Conservation (phyloP, 805 yeast species). For the Saccharomycopsis oosterbeekiorum region DNA sequence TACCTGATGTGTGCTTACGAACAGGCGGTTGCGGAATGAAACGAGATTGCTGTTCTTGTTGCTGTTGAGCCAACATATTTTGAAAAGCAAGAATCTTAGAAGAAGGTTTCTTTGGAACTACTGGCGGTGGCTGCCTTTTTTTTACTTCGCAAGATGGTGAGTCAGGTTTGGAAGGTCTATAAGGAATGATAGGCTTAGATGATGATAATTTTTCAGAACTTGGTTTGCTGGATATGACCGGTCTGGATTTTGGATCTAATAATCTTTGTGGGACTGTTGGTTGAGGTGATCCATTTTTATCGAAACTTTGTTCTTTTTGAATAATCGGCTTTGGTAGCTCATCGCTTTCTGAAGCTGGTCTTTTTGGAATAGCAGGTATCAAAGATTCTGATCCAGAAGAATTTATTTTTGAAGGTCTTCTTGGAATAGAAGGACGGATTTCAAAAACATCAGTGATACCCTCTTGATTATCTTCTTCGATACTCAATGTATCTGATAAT, state of each 20-base stretch:
- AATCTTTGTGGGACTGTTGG: constrained; percentile 10
- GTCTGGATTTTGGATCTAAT: neutral
- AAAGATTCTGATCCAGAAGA: neutral
- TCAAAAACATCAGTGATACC: neutral
- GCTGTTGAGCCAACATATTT: constrained; percentile 51
- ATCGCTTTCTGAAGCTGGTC: neutral
- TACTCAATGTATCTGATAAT: neutral
- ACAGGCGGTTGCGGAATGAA: neutral
- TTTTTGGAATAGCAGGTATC: neutral
- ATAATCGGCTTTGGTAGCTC: neutral
- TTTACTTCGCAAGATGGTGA: neutral
- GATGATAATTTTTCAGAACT: neutral
- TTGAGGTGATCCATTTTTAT: neutral
- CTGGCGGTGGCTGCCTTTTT: constrained; percentile 39
- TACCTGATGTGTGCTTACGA: constrained; percentile 1
- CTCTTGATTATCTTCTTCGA: neutral
- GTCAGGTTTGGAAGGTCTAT: constrained; percentile 22
- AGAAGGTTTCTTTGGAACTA: constrained; percentile 68
- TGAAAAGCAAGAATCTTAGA: constrained; percentile 76
- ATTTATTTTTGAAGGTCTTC: neutral
- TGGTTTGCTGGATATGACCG: neutral
- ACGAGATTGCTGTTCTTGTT: constrained; percentile 25
- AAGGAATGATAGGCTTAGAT: constrained; percentile 24
- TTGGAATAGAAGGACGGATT: neutral
- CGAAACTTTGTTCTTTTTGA: neutral